Evolutionary conservation across 2,329 filamentous ascomycete species (phyloP), one percentile per base, ranked within the genome.

Genomic region (Pseudopyrenochaeta lycopersici): DNA sequence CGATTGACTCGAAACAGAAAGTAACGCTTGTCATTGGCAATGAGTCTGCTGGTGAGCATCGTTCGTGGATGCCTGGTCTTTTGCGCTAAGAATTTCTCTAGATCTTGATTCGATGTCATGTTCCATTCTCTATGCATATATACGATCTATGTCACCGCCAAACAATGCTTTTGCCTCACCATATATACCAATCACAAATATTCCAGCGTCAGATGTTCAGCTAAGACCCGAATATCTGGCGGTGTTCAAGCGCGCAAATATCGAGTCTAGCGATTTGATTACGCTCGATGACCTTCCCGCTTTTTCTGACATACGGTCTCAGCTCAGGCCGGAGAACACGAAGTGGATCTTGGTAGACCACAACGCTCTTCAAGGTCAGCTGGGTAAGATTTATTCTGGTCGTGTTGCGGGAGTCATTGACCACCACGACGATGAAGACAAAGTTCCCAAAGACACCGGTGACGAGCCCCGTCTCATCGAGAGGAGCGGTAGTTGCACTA

Each of bases 71-170:
- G 39, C 35, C 33, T 12, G 43, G 33, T 46, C 17, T 46, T 42
- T 12, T n/a, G 31, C 27, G 43, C 53, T 64, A 39, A 69, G 45
- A 46, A 27, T 46, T 63, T 10, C 62, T 14, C 75, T 27, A 90
- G 91, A 95, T 64, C 87, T 95, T 49, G 91, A 95, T 77, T 93
- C 90, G 1, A 84, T 95, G 62, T 90, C 89, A 73, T 89, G 86
- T 23, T 85, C 90, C 21, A 77, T 95, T 15, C 76, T 93, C 21
- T 86, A 89, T 54, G 89, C 91, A 51, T 95, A 93, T 74, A 79
- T 94, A 32, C 85, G 86, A 59, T 89, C 86, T 30, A 83, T 87
- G 68, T 72, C 82, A 4, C 77, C 84, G 3, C 80, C 77, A 41
- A 66, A 65, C 42, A 65, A 77, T 63, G 73, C 74, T 11, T 78